Evolutionary conservation across 2,329 filamentous ascomycete species (phyloP).

Genomic region (Biscogniauxia mediterranea): DNA sequence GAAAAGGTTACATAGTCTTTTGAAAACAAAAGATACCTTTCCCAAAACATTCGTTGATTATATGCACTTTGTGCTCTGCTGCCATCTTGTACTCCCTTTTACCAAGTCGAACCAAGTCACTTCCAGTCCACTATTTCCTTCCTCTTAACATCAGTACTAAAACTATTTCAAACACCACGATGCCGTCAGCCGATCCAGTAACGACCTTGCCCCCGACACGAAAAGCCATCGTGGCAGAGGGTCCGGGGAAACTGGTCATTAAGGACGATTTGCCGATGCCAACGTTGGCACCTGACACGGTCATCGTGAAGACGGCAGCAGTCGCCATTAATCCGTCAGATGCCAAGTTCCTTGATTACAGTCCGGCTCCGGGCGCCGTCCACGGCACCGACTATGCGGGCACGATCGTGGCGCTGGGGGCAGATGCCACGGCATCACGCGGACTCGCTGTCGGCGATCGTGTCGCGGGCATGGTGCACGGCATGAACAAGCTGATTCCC

Average conservation of each 20-base stretch:
- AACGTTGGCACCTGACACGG: constrained; percentile 11
- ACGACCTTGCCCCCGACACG: no score
- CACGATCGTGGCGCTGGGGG: constrained; percentile 14
- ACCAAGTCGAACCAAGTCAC: no score
- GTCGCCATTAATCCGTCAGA: constrained; percentile 25
- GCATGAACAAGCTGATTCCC: constrained; percentile 5
- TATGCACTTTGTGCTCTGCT: no score
- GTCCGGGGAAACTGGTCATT: constrained; percentile 8
- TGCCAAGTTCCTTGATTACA: constrained; percentile 18
- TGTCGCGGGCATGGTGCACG: constrained; percentile 11
- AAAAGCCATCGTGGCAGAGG: constrained; percentile 11
- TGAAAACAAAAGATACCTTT: no score
- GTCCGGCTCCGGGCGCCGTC: constrained; percentile 15
- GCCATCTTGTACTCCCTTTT: no score
- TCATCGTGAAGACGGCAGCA: constrained; percentile 17
- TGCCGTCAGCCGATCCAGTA: no score
- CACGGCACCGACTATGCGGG: constrained; percentile 22
- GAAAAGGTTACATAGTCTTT: no score
- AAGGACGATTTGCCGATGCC: constrained; percentile 13
- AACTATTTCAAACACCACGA: no score
- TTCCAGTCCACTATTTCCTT: no score
- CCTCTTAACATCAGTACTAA: no score
- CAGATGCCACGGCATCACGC: constrained; percentile 11
- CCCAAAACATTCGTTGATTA: no score
- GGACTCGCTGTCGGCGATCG: constrained; percentile 15